A percentile compares a stretch with the other conserved stretches of the same genome.
These are phyloP conservation scores for Neurospora sp. DNA, from an alignment of 495 filamentous ascomycete species.

Conservation along the genomic window DNA sequence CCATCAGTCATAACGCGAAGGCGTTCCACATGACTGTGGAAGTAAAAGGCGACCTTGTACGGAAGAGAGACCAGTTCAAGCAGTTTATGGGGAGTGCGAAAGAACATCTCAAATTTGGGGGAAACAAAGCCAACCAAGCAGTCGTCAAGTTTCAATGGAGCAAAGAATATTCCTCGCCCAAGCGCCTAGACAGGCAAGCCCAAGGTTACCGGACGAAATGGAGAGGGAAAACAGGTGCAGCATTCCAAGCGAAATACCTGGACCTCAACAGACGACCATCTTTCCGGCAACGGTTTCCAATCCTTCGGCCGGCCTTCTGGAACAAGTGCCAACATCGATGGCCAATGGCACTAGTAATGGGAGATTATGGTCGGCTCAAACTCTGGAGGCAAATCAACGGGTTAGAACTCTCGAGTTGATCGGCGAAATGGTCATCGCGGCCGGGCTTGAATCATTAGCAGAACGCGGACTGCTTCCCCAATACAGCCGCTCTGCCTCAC, in stretches of 20 bases:
- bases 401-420: too few species aligned
- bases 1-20: slow-evolving; percentile 22
- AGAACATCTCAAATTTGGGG: slow-evolving; percentile 9
- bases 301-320: too few species aligned
- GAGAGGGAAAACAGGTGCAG: background rate
- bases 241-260: background rate
- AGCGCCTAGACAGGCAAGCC: slow-evolving; percentile 11
- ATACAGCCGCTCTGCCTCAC: too few species aligned
- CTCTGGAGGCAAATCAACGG: too few species aligned
- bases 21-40: slow-evolving; percentile 24
- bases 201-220: slow-evolving; percentile 13
- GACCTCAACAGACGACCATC: background rate
- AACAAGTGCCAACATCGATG: too few species aligned
- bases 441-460: too few species aligned
- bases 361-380: too few species aligned
- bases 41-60: slow-evolving; percentile 15
- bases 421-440: too few species aligned
- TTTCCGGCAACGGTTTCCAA: too few species aligned
- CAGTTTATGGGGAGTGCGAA: background rate
- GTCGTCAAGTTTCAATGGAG: slow-evolving; percentile 13
- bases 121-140: background rate
- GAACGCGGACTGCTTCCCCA: too few species aligned
- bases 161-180: slow-evolving; percentile 4
- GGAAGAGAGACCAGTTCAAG: slow-evolving; percentile 2
- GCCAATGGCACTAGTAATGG: too few species aligned